Conservation (phyloP, 2,329 filamentous ascomycete genomes). For the Apiospora aurea region DNA sequence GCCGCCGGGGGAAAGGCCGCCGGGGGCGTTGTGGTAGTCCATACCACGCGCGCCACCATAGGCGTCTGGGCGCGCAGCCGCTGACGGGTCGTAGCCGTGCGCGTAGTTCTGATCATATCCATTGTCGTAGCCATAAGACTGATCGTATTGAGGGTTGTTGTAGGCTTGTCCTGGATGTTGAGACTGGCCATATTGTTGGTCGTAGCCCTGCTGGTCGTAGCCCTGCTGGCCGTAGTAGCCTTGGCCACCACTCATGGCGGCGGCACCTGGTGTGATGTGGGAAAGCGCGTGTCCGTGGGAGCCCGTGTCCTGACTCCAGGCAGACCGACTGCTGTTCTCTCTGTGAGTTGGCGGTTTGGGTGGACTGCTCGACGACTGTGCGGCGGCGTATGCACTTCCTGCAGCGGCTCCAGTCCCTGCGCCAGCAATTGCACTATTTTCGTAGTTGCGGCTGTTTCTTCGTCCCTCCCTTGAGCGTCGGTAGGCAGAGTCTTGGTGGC, state of each 20-base stretch:
- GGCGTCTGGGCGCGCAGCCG: conserved; percentile 15
- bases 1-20: conserved; percentile 51
- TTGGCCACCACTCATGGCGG: conserved; percentile 60
- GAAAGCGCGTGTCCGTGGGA: neutral
- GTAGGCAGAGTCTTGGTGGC: conserved; percentile 49
- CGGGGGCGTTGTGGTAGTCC: conserved; percentile 45
- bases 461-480: conserved; percentile 44
- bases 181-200: conserved; percentile 23
- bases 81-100: conserved; percentile 31
- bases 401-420: conserved; percentile 34
- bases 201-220: conserved; percentile 33
- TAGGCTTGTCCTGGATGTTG: conserved; percentile 15
- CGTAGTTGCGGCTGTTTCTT: conserved; percentile 39
- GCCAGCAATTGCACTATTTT: conserved; percentile 32
- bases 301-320: neutral
- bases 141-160: conserved; percentile 32
- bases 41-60: conserved; percentile 29
- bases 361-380: conserved; percentile 34
- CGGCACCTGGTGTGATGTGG: conserved; percentile 60
- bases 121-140: conserved; percentile 30
- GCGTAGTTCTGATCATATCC: conserved; percentile 30
- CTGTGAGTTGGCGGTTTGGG: conserved; percentile 34
- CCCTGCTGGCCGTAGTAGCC: conserved; percentile 42
- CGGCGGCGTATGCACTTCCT: conserved; percentile 31
- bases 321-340: conserved; percentile 6